phyloP scores from a whole-genome alignment of 768 basidiomycete species.

The Cubamyces lactineus region DNA sequence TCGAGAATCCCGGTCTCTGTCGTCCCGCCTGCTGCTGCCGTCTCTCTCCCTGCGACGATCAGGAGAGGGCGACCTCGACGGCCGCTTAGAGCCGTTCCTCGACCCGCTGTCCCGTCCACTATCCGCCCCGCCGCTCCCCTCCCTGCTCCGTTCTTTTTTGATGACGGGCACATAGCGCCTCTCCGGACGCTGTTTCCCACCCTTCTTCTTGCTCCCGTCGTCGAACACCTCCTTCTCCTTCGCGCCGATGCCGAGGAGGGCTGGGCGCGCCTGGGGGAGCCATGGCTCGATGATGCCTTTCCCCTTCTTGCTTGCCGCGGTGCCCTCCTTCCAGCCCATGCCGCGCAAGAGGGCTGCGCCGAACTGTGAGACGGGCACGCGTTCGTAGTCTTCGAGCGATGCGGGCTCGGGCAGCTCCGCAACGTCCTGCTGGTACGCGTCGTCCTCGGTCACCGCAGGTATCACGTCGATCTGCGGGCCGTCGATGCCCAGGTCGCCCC shows the following conservation, averaged over 20 bases:
- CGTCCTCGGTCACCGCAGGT: slow-evolving; percentile 61
- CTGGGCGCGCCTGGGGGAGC: slow-evolving; percentile 79
- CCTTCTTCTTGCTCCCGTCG: slow-evolving; percentile 60
- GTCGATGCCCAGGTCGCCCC: slow-evolving; percentile 42
- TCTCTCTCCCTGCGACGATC: slow-evolving; percentile 28
- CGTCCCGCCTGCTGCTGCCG: slow-evolving; percentile 13
- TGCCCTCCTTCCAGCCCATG: slow-evolving; percentile 95
- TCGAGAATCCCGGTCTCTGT: slow-evolving; percentile 38
- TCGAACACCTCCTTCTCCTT: slow-evolving; percentile 80
- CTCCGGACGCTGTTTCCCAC: slow-evolving; percentile 54
- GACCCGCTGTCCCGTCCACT: slow-evolving; percentile 33
- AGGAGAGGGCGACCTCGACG: slow-evolving; percentile 52
- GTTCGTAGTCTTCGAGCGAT: slow-evolving; percentile 82
- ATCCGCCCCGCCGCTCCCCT: slow-evolving; percentile 28
- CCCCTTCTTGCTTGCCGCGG: slow-evolving; percentile 61
- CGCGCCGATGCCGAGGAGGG: slow-evolving; percentile 91
- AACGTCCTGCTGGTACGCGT: slow-evolving; percentile 85
- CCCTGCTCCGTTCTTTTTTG: slow-evolving; percentile 54
- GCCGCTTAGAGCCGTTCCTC: slow-evolving; percentile 48
- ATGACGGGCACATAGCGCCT: slow-evolving; percentile 84
- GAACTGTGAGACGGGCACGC: slow-evolving; percentile 90
- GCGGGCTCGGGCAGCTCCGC: slow-evolving; percentile 75
- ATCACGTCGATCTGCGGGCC: slow-evolving; percentile 61
- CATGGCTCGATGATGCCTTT: slow-evolving; percentile 76
- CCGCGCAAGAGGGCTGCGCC: slow-evolving; percentile 92